Evolutionary conservation across 805 yeast species (phyloP), one percentile per base, ranked within the genome.

Genomic region (Cyberlindnera misumaiensis): DNA sequence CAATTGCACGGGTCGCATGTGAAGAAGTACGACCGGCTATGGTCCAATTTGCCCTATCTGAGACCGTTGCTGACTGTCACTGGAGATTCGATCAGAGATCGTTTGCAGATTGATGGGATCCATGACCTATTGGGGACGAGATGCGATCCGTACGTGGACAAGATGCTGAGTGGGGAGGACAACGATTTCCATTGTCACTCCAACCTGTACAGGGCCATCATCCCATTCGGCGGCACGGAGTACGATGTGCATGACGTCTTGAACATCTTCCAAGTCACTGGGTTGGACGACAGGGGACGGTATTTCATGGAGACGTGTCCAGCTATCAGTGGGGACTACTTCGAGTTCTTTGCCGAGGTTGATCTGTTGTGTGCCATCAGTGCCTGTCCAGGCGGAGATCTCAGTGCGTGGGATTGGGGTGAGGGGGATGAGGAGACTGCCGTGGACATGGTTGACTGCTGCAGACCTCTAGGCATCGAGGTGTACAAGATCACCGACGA

Each of bases 261-360:
- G 49, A 79, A 79, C 57, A 82, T 79, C 27, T 79, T 79, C 60
- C 85, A 78, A 56, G 75, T 78, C 43, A 78, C 84, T 1, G 85
- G 85, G 0, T 64, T 77, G 46, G 75, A 76, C 46, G 80, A 75
- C 44, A 62, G 74, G 46, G 84, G 78, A 53, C 80, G 75, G 53
- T 79, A 79, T 55, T 78, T 74, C 54, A 78, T 77, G 84, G 83
- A 77, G 52, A 72, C 84, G 2, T 76, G 80, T 45, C 85, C 85
- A 2, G 79, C 84, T 3, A 62, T 68, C 27, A 58, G 63, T 31
- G 73, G 68, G 11, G 85, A 79, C 50, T 76, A 73, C 54, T 77
- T 79, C 49, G 84, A 79, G 56, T 67, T 75, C 53, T 79, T 77
- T 57, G 83, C 83, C 4, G 85, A 79, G 50, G 73, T 72, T 34